These are phyloP conservation scores for Suhomyces atakaporum DNA, from an alignment of 1,139 yeast species.

Conservation along the genomic window DNA sequence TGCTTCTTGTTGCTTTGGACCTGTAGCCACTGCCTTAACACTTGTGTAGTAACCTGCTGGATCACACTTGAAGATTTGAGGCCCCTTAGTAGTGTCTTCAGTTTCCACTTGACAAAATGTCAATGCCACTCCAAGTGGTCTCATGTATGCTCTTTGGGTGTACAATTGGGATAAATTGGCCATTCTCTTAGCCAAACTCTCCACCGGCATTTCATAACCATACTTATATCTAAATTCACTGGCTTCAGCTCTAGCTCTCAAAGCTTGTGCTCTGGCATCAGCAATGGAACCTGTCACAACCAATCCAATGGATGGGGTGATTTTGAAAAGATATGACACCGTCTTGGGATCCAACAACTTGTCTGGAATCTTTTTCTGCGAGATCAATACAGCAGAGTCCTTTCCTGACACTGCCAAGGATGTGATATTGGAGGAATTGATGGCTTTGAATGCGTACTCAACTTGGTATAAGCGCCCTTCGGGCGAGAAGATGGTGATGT, in stretches of 20 bases:
- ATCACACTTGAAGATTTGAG: constrained; percentile 89
- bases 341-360: constrained; percentile 84
- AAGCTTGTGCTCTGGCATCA: constrained; percentile 89
- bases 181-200: constrained; percentile 89
- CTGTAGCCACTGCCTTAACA: constrained; percentile 90
- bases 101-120: constrained; percentile 68
- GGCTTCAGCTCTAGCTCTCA: constrained; percentile 90
- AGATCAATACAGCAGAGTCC: constrained; percentile 85
- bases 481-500: constrained; percentile 96
- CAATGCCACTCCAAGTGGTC: constrained; percentile 92
- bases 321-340: constrained; percentile 80
- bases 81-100: constrained; percentile 80
- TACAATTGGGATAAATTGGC: constrained; percentile 93
- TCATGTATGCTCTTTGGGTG: constrained; percentile 98
- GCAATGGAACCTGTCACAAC: constrained; percentile 97
- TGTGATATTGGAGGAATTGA: constrained; percentile 88
- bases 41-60: constrained; percentile 97
- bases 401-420: constrained; percentile 85
- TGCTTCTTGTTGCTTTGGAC: constrained; percentile 97
- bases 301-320: constrained; percentile 82
- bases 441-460: constrained; percentile 96
- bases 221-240: constrained; percentile 92
- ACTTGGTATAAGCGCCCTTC: constrained; percentile 98
- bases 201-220: constrained; percentile 97
- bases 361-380: constrained; percentile 96